Evolutionary conservation across 306 rosid species (phyloP), one percentile per base, ranked within the genome.

Genomic region (Fragaria vesca): DNA sequence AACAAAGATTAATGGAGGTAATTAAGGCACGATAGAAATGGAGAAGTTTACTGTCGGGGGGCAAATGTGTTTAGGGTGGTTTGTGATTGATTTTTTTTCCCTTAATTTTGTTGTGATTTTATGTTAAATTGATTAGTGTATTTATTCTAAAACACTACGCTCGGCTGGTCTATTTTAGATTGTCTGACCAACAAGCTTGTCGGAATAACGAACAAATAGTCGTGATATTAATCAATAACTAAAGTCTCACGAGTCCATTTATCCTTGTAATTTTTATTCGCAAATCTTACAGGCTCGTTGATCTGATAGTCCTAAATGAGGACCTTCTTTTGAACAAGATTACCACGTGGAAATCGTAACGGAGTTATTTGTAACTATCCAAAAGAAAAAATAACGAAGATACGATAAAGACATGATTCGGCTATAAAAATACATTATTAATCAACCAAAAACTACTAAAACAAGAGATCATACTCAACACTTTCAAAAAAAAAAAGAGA

Each of bases 351-450:
- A 3, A n/a, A 11, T n/a, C 0, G 1, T 20, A 0, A 2, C 0
- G 0, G 32, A 1, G 0, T 3, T 0, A 21, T 21, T 57, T 9
- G 1, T 21, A 57, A 57, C 21, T 8, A 9, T 21, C 0, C 0
- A 9, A 9, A 57, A 0, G 0, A 10, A 57, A 11, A 4, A 21
- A 21, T 21, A 3, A 9, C 10, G 1, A 0, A n/a, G 4, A 10
- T 55, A 8, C 0, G 0, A n/a, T 8, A n/a, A 9, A 9, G 1
- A 7, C 4, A 21, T 8, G 0, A 20, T 18, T 32, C 36, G 3
- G 0, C 4, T 0, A 32, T 32, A 54, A 18, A 20, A 54, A 6
- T 54, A 2, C 1, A 20, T n/a, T 2, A 12, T 12, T 10, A 26
- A 3, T 60, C 17, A 24, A 61, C 18, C 10, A 6, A 32, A 5